Evolutionary conservation across 345 rosid species (phyloP).

Genomic region (Brassica napus): DNA sequence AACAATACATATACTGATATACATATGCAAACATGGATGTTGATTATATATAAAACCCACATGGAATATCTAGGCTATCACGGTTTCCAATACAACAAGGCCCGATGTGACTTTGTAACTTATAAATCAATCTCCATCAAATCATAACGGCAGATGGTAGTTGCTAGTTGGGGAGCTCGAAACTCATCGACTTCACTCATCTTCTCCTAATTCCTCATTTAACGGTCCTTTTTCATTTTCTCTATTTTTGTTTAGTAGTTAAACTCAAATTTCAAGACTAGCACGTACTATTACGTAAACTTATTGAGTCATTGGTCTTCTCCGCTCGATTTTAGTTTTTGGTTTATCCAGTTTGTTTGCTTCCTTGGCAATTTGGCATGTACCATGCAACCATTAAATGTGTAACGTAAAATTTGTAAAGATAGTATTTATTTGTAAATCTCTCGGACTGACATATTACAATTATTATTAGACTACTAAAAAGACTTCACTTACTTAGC

Average conservation of each 20-base stretch:
- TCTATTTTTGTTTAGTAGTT: background rate
- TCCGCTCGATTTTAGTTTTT: background rate
- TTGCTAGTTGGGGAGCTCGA: constrained; percentile 35
- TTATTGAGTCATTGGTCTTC: background rate
- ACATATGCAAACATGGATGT: background rate
- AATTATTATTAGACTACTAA: background rate
- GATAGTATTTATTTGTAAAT: background rate
- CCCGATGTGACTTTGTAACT: background rate
- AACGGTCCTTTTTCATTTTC: background rate
- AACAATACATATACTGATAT: background rate
- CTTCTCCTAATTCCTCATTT: constrained; percentile 4
- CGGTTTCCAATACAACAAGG: constrained; percentile 17
- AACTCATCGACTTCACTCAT: constrained; percentile 7
- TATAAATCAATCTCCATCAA: constrained; percentile 12
- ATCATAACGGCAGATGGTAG: constrained; percentile 21
- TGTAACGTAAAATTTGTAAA: background rate
- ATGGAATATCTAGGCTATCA: constrained; percentile 12
- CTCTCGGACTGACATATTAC: background rate
- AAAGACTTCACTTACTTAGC: background rate
- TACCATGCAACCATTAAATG: background rate
- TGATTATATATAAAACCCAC: background rate
- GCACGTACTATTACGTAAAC: background rate
- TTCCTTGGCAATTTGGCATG: background rate
- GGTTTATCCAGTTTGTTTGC: background rate
- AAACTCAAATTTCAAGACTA: background rate